Conservation (phyloP, 2,329 filamentous ascomycete genomes). For the Fusarium staphyleae region DNA sequence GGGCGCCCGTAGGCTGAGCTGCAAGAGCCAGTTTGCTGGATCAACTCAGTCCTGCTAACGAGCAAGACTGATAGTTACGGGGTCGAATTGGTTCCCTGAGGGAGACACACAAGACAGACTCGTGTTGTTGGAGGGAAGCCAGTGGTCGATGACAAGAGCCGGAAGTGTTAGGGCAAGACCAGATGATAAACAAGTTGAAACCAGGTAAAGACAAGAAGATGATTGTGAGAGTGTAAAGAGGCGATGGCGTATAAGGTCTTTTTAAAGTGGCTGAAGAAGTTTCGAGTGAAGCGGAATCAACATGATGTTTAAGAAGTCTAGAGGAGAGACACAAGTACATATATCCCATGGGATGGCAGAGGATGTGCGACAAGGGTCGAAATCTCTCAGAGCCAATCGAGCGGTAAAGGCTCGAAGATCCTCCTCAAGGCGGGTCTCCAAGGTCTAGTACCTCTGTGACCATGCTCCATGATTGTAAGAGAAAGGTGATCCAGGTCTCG, state of each 20-base stretch:
- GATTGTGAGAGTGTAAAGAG: constrained; percentile 28
- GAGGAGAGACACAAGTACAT: constrained; percentile 41
- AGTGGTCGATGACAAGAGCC: constrained; percentile 3
- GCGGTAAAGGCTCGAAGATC: constrained; percentile 44
- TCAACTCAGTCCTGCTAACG: constrained; percentile 35
- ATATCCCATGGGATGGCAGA: constrained; percentile 38
- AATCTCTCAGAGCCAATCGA: constrained; percentile 45
- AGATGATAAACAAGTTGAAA: constrained; percentile 5
- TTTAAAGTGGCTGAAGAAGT: constrained; percentile 28
- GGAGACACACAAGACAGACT: constrained; percentile 12
- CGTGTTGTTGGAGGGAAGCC: constrained; percentile 6
- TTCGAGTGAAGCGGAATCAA: constrained; percentile 38
- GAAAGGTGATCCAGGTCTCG: constrained; percentile 40
- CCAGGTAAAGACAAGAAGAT: constrained; percentile 17
- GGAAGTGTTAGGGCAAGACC: constrained; percentile 19
- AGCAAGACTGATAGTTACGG: constrained; percentile 36
- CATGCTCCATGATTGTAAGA: constrained; percentile 37
- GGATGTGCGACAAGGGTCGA: constrained; percentile 43
- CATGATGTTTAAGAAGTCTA: constrained; percentile 33
- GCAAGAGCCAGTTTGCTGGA: constrained; percentile 55
- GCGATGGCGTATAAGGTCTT: constrained; percentile 19
- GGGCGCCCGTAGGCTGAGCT: constrained; percentile 52
- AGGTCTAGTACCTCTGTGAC: constrained; percentile 36
- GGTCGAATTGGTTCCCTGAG: constrained; percentile 2
- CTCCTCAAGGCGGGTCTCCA: constrained; percentile 36